Conservation (phyloP, 345 rosid species). For the Reutealis trisperma region DNA sequence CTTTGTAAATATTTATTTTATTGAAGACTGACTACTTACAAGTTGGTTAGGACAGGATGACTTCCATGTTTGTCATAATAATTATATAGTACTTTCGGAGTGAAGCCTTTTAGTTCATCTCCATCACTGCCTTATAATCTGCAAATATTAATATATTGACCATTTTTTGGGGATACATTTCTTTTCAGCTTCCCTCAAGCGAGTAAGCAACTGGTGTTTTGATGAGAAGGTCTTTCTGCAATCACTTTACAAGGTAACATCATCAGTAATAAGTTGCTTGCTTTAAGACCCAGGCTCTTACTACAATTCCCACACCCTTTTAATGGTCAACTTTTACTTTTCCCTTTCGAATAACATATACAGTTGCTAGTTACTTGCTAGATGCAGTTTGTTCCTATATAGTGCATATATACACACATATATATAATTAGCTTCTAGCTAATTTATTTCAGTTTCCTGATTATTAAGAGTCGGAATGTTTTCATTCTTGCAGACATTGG, state of each 20-base stretch:
- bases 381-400: constrained; percentile 2
- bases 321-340: neutral
- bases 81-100: neutral
- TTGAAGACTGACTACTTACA: neutral
- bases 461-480: neutral
- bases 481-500: constrained; percentile 59
- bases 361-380: neutral
- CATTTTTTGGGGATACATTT: constrained; percentile 11
- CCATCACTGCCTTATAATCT: neutral
- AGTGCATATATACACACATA: neutral
- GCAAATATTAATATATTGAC: constrained; percentile 7
- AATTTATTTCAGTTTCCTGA: neutral
- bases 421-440: neutral
- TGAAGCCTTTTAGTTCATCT: neutral
- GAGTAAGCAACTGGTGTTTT: constrained; percentile 67
- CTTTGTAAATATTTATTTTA: neutral
- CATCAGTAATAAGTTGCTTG: neutral
- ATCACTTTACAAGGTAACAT: constrained; percentile 83
- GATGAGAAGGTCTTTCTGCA: constrained; percentile 76
- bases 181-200: constrained; percentile 51
- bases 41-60: neutral
- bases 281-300: neutral
- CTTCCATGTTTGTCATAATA: neutral
- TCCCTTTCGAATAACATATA: neutral
- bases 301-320: neutral